These are phyloP conservation scores for Pleurozium schreberi DNA, from an alignment of 225 moss, liverwort and hornwort species.

Conservation along the genomic window DNA sequence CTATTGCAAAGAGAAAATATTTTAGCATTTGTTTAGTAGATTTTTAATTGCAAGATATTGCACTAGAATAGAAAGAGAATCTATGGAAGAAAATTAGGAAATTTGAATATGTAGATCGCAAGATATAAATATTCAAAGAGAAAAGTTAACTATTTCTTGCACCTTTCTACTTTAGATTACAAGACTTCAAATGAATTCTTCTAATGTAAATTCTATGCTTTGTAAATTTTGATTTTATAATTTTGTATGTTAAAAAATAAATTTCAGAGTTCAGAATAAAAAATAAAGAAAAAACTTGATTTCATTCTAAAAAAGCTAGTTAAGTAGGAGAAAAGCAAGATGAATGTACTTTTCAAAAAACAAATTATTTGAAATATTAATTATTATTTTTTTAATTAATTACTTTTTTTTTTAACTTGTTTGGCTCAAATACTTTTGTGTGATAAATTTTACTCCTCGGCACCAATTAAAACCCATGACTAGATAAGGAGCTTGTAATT, in stretches of 20 bases:
- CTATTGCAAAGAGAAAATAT: neutral
- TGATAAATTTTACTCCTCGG: neutral
- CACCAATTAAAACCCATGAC: neutral
- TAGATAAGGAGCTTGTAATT: fast-evolving
- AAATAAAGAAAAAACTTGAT: neutral
- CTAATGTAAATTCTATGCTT: fast-evolving
- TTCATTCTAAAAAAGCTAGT: neutral
- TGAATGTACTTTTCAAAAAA: neutral
- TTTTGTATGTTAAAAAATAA: too few species aligned
- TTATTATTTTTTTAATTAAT: too few species aligned
- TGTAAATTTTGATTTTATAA: neutral
- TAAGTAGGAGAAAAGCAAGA: neutral
- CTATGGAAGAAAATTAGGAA: neutral
- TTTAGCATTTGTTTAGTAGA: neutral
- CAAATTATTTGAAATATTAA: neutral
- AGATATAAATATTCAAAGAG: neutral
- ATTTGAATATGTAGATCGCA: too few species aligned
- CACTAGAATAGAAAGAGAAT: neutral
- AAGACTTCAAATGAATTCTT: neutral
- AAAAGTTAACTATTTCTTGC: neutral
- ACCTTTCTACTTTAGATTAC: neutral
- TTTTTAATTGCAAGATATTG: neutral
- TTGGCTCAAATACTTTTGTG: too few species aligned
- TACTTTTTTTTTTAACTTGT: too few species aligned
- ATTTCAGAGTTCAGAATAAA: neutral